Evolutionary conservation across 2,329 filamentous ascomycete genomes (phyloP).

Genomic region (Fusarium sp.): DNA sequence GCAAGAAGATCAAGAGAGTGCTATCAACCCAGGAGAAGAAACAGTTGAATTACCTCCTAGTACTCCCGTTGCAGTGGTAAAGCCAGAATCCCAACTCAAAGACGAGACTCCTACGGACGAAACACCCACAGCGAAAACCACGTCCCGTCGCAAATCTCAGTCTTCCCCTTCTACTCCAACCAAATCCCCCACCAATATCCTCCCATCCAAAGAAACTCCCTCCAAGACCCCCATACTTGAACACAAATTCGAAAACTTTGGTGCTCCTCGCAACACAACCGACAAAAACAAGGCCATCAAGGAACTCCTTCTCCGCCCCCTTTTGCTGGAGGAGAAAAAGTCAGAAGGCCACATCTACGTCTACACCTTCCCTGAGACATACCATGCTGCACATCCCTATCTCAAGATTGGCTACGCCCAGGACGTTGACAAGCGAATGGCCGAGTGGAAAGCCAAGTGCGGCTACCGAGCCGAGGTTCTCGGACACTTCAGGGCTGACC

Average conservation of each 20-base stretch:
- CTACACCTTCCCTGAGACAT: conserved; percentile 44
- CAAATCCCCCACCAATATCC: neutral
- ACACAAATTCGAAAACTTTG: conserved; percentile 43
- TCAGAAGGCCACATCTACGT: conserved; percentile 46
- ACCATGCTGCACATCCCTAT: conserved; percentile 28
- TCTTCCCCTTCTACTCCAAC: neutral
- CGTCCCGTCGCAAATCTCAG: neutral
- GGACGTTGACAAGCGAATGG: conserved; percentile 45
- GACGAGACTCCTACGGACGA: conserved; percentile 8
- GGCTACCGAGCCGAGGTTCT: conserved; percentile 45
- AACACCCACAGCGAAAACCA: neutral
- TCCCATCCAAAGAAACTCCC: neutral
- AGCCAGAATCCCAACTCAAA: conserved; percentile 9
- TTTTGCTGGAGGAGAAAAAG: neutral
- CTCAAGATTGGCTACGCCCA: conserved; percentile 53
- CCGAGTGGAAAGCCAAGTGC: conserved; percentile 43
- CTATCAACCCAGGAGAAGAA: neutral
- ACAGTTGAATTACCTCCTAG: neutral
- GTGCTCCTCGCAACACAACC: conserved; percentile 5
- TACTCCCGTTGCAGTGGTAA: neutral
- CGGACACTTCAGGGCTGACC: conserved; percentile 25
- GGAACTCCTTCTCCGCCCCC: conserved; percentile 20
- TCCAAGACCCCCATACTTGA: neutral
- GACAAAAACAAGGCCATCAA: conserved; percentile 42
- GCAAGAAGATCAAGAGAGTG: conserved; percentile 20